Percentiles rank a stretch among this genome's conserved stretches.
Evolutionary conservation across 31 red algal species (phyloP).

Genomic region (Odonthalia washingtoniensis): DNA sequence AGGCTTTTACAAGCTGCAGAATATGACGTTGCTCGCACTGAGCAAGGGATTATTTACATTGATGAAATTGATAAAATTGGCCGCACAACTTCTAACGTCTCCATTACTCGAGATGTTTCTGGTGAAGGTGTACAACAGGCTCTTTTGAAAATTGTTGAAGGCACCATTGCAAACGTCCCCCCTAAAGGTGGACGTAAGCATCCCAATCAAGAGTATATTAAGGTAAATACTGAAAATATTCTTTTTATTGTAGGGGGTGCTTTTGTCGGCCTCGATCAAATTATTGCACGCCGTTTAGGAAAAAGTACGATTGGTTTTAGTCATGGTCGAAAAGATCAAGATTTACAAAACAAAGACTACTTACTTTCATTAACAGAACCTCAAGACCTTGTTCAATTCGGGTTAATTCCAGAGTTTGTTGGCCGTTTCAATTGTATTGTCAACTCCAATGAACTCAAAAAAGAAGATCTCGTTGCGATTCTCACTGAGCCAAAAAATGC

Average conservation of each 20-base stretch:
- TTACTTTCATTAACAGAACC: slow-evolving; percentile 80
- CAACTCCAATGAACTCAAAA: slow-evolving; percentile 72
- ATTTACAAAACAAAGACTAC: slow-evolving; percentile 41
- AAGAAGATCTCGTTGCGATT: slow-evolving; percentile 82
- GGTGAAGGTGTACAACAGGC: slow-evolving; percentile 97
- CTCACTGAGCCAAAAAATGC: slow-evolving; percentile 95
- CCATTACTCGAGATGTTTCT: slow-evolving; percentile 94
- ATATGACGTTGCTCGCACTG: slow-evolving; percentile 79
- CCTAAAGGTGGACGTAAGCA: slow-evolving; percentile 88
- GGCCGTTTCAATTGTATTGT: slow-evolving; percentile 81
- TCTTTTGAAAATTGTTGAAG: slow-evolving; percentile 96
- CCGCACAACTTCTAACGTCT: slow-evolving; percentile 74
- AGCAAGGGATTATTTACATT: slow-evolving; percentile 92
- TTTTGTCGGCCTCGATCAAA: slow-evolving; percentile 85
- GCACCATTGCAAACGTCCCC: slow-evolving; percentile 85
- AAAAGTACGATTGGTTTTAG: slow-evolving; percentile 80
- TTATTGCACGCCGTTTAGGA: slow-evolving; percentile 78
- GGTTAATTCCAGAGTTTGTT: slow-evolving; percentile 89
- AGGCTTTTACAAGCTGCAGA: slow-evolving; percentile 89
- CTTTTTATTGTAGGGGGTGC: slow-evolving; percentile 96
- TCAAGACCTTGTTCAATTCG: slow-evolving; percentile 81
- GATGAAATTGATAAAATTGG: slow-evolving; percentile 98
- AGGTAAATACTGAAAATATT: slow-evolving; percentile 89
- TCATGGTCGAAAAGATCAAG: slow-evolving; percentile 58
- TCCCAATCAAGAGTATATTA: slow-evolving; percentile 84